Evolutionary conservation across 108 stramenopile species (phyloP), one percentile per base, ranked within the genome.

Genomic region (Poteriospumella lacustris): DNA sequence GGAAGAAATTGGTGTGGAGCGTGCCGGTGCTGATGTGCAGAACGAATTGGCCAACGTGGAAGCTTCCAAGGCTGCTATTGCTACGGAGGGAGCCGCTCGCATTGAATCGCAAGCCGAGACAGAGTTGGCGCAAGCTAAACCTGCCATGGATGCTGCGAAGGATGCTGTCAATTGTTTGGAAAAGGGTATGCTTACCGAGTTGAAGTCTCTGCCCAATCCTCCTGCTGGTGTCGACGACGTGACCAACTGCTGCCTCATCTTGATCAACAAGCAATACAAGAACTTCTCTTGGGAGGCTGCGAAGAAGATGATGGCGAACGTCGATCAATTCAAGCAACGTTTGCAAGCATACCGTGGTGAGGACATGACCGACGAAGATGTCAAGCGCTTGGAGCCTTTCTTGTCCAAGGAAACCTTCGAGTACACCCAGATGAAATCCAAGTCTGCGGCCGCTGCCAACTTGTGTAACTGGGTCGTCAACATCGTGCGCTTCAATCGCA

Each of bases 221-320:
- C 93, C 93, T 29, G 77, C 87, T 44, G 90, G 89, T 70, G 90
- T 91, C 34, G 89, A 89, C 60, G 85, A 85, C 3, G 91, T 94
- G 34, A 93, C 92, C 44, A 89, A 88, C 78, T 82, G 89, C 9
- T 91, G 89, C 56, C 87, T 94, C 43, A 91, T 94, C 42, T 62
- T 94, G 70, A 88, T 94, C 68, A 89, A 92, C 77, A 89, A 91
- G 67, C 91, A 92, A 79, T 91, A 91, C 85, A 85, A 85, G 44
- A 91, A 85, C 56, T 79, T 86, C 42, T 90, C 90, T 43, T 93
- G 92, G 91, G 89, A 91, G 68, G 81, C 88, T 39, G 92, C 93
- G 39, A 91, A 94, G 84, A 87, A 85, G 81, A 94, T 94, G 92
- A 92, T 94, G 92, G 79, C 82, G 60, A 92, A 92, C 78, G 89